Percentiles rank a stretch among this genome's conserved stretches.
These are phyloP conservation scores for Fragilaria radians DNA, from an alignment of 108 stramenopile genomes.

Conservation along the genomic window DNA sequence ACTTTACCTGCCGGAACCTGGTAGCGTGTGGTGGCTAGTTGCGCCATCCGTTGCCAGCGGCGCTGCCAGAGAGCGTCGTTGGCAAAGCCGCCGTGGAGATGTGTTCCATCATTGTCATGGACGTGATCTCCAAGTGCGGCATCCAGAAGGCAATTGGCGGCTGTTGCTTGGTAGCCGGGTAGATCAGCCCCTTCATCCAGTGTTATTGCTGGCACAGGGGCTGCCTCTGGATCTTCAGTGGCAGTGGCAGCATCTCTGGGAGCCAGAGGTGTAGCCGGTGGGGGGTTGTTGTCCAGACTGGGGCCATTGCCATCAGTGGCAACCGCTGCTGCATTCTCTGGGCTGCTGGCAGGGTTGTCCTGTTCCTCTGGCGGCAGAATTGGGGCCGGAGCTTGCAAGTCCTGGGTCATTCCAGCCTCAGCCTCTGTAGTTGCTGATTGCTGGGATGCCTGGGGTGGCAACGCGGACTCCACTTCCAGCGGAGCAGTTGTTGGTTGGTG, in stretches of 20 bases:
- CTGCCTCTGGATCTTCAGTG: neutral
- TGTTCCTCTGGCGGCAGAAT: neutral
- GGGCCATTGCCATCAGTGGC: neutral
- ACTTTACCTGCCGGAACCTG: conserved; percentile 5
- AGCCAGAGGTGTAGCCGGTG: neutral
- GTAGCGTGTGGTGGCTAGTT: conserved; percentile 3
- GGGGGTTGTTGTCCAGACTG: neutral
- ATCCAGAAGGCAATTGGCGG: neutral
- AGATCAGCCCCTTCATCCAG: neutral
- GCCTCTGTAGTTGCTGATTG: neutral
- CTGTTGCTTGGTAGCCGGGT: conserved; percentile 1
- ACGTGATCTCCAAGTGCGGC: conserved; percentile 5
- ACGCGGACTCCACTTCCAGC: neutral
- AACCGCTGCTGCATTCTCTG: neutral
- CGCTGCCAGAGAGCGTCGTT: conserved; percentile 12
- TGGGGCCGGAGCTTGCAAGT: neutral
- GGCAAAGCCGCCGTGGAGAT: conserved; percentile 6
- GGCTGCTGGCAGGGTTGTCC: neutral
- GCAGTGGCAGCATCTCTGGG: neutral
- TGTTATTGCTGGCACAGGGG: neutral
- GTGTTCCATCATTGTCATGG: conserved; percentile 5
- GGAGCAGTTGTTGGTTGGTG: neutral
- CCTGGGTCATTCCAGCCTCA: neutral
- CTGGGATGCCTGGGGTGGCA: neutral
- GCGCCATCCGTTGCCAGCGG: conserved; percentile 3